Base-by-base conservation (phyloP, 768 basidiomycete genomes). In the Hypholoma fasciculare region DNA sequence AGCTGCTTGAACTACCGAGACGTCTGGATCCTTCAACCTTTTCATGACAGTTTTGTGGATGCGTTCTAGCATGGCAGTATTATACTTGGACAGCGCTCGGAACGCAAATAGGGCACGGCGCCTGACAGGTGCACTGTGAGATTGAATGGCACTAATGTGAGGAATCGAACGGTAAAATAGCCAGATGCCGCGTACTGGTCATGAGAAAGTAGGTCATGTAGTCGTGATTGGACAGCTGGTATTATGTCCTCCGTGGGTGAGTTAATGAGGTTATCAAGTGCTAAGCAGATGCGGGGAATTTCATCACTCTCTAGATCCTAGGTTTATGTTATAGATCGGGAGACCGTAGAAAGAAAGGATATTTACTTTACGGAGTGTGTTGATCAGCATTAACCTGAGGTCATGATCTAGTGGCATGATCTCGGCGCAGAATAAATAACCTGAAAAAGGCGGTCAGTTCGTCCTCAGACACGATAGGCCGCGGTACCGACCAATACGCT, bases 351-450 rank as follows among this genome's bases (percentile, higher is more conserved):
- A 17, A 14, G 7, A 39, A 13, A 12, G 37, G 34, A n/a, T 26
- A 44, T 68, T 56, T 64, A 86, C 92, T 81, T 94, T 94, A 61
- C 91, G 85, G 36, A 93, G 68, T 4, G 92, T 93, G 63, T 95
- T 95, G 57, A 94, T 86, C 19, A 94, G 79, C 88, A 95, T 92
- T 20, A 95, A 75, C 51, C 85, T 82, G 34, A 93, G 75, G 59
- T 92, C 90, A 65, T 92, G 85, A 38, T 79, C 70, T 7, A 74
- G 65, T 39, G 84, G 82, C 85, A 94, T 91, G 19, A 90, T 70
- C 66, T 89, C 85, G 53, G 79, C 71, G 66, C 92, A 93, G 67
- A 91, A 93, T 7, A 88, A 71, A 72, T 94, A 94, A 12, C 91
- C 92, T 94, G 62, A 53, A 49, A 27, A 30, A 30, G 26, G 26